A percentile compares a stretch with the other conserved stretches of the same genome.
phyloP scores from a whole-genome alignment of 2,329 filamentous ascomycete genomes.

The Colletotrichum shisoi region DNA sequence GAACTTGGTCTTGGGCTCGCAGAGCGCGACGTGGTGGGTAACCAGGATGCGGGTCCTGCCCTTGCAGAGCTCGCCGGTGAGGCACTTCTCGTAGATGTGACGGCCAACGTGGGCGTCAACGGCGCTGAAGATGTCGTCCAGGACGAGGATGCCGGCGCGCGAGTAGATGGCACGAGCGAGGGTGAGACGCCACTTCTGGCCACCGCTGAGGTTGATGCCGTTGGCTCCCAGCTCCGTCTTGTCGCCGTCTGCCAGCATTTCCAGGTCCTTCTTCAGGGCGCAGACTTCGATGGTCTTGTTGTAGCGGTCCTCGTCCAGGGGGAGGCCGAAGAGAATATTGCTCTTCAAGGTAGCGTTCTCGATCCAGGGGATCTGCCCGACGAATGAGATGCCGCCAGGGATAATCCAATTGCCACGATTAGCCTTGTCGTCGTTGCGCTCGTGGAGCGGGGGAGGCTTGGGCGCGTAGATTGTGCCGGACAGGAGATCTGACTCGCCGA shows the following conservation, averaged over 20 bases:
- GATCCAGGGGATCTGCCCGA: conserved; percentile 84
- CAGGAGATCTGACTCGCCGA: conserved; percentile 77
- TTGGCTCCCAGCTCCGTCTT: conserved; percentile 84
- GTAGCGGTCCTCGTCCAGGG: conserved; percentile 74
- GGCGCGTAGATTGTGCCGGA: conserved; percentile 67
- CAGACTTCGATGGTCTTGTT: conserved; percentile 74
- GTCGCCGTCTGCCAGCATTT: conserved; percentile 79
- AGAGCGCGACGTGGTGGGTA: conserved; percentile 79
- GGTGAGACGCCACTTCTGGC: conserved; percentile 83
- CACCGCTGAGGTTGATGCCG: conserved; percentile 83
- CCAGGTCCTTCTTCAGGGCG: conserved; percentile 76
- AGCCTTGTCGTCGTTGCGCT: conserved; percentile 69
- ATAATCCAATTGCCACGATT: conserved; percentile 73
- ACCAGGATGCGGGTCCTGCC: conserved; percentile 79
- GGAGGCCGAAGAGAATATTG: conserved; percentile 81
- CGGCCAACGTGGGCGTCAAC: conserved; percentile 83
- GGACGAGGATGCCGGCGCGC: conserved; percentile 74
- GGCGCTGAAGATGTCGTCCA: conserved; percentile 86
- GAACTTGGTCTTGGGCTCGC: conserved; percentile 75
- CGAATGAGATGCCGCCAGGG: conserved; percentile 73
- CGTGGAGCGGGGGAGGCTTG: conserved; percentile 52
- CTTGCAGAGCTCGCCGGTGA: conserved; percentile 73
- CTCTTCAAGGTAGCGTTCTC: conserved; percentile 81
- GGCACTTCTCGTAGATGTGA: conserved; percentile 78
- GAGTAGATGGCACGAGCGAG: conserved; percentile 84